A percentile compares a stretch with the other conserved stretches of the same genome.
These are phyloP conservation scores for Chlorociboria aeruginascens DNA, from an alignment of 495 filamentous ascomycete species.

Conservation along the genomic window DNA sequence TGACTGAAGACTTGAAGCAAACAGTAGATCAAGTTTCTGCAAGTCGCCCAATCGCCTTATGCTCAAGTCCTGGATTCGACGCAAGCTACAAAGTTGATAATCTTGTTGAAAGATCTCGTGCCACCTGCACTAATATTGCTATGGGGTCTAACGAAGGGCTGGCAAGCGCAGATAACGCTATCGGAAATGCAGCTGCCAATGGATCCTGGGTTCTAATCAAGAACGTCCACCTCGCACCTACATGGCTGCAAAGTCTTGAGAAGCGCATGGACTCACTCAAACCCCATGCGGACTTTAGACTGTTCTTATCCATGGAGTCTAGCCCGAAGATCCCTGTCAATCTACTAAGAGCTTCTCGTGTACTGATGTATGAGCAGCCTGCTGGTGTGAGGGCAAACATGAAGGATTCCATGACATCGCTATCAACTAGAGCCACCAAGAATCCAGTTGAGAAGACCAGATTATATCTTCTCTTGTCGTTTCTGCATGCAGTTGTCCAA, in stretches of 20 bases:
- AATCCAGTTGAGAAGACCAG: constrained; percentile 84
- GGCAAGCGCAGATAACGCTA: constrained; percentile 86
- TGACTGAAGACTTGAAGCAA: constrained; percentile 70
- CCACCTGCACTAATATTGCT: constrained; percentile 87
- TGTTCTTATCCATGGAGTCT: constrained; percentile 97
- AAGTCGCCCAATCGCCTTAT: constrained; percentile 76
- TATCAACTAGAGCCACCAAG: constrained; percentile 66
- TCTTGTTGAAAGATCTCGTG: constrained; percentile 69
- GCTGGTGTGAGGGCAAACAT: constrained; percentile 96
- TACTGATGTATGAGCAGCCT: constrained; percentile 97
- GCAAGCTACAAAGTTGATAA: constrained; percentile 98
- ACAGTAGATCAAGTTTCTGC: constrained; percentile 76
- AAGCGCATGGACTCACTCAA: constrained; percentile 93
- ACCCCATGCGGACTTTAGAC: constrained; percentile 82
- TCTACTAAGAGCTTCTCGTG: constrained; percentile 78
- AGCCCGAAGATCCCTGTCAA: constrained; percentile 97
- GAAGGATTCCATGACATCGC: constrained; percentile 86
- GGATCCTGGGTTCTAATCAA: constrained; percentile 97
- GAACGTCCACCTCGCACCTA: constrained; percentile 94
- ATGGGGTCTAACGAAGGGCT: constrained; percentile 97
- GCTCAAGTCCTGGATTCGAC: constrained; percentile 93
- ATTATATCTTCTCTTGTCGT: constrained; percentile 83
- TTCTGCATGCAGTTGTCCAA: constrained; percentile 93
- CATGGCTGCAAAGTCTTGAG: constrained; percentile 93
- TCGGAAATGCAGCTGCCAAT: constrained; percentile 81